A percentile compares a stretch with the other conserved stretches of the same genome.
These are phyloP conservation scores for Phaeotremella fagi DNA, from an alignment of 768 basidiomycete genomes.

Conservation along the genomic window DNA sequence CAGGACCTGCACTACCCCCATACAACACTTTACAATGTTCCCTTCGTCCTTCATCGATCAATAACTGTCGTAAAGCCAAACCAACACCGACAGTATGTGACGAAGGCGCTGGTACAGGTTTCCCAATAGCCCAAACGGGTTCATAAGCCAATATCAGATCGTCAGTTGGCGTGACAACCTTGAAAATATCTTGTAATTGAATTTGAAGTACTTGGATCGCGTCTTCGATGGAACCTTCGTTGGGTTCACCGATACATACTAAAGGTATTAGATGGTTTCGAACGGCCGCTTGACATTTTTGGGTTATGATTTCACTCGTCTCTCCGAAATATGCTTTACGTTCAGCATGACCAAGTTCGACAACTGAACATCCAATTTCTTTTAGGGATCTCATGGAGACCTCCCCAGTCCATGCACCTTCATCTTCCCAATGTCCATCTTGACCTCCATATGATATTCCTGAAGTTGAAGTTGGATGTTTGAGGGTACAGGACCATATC, in stretches of 20 bases:
- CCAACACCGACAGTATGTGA: conserved; percentile 14
- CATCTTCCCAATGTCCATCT: conserved; percentile 10
- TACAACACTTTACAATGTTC: conserved; percentile 5
- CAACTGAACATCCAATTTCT: conserved; percentile 8
- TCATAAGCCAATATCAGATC: conserved; percentile 21
- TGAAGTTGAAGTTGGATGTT: not conserved
- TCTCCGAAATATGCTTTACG: conserved; percentile 9
- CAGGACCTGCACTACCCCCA: conserved; percentile 18
- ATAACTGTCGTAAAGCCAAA: not conserved
- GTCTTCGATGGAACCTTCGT: not conserved
- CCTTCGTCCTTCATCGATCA: conserved; percentile 1
- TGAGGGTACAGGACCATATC: not conserved
- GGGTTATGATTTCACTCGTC: conserved; percentile 5
- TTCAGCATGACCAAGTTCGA: conserved; percentile 22
- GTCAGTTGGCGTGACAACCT: not conserved
- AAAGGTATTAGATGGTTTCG: conserved; percentile 8
- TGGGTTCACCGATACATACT: conserved; percentile 15
- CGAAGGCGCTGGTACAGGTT: conserved; percentile 8
- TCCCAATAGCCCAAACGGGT: conserved; percentile 22
- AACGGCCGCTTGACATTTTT: conserved; percentile 2
- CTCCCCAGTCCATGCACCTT: conserved; percentile 17
- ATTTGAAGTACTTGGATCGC: conserved; percentile 6
- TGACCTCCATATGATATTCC: conserved; percentile 10
- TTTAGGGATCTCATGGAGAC: conserved; percentile 4
- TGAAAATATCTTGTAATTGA: conserved; percentile 5